Evolutionary conservation across 2,329 filamentous ascomycete species (phyloP), one percentile per base, ranked within the genome.

Genomic region (Byssothecium circinans): DNA sequence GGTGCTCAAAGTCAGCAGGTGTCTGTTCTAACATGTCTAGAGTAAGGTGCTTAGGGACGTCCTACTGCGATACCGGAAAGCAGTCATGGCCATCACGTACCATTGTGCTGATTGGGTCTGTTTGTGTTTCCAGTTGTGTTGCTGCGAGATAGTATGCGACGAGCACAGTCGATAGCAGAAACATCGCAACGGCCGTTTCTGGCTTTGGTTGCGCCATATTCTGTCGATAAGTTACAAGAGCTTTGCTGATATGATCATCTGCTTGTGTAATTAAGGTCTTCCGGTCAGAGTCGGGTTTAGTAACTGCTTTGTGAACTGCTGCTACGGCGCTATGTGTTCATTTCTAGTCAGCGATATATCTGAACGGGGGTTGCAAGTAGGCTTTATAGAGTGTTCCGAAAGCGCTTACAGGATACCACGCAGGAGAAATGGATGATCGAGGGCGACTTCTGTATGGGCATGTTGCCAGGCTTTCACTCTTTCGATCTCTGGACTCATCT

Each of bases 121-220:
- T 60, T 23, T 47, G 53, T 4, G 35, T 25, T 38, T 62, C 56
- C 15, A 64, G 37, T 17, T 60, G 60, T n/a, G 58, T 62, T 3
- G 59, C 60, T 8, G 53, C 61, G 30, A 67, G 60, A 41, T 65
- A 61, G 50, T 67, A 67, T 5, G 54, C 61, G 8, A 65, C 47
- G n/a, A 67, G 41, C 1, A 63, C 41, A 8, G 61, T 54, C 2
- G 62, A 62, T 8, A 65, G 44, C n/a, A 65, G 46, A 36, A 67
- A 67, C 64, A 67, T 66, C 0, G 64, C 56, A 15, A 65, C 43
- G 8, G 61, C 55, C 12, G 53, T 51, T 14, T 62, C 60, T 6
- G 45, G 25, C 8, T 19, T 53, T 3, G 64, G 61, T 3, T 56
- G 40, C 40, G 60, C 57, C 1, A 67, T 41, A 10, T 63, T 52